Conservation (phyloP, 2,329 filamentous ascomycete species). For the Colletotrichum tofieldiae region DNA sequence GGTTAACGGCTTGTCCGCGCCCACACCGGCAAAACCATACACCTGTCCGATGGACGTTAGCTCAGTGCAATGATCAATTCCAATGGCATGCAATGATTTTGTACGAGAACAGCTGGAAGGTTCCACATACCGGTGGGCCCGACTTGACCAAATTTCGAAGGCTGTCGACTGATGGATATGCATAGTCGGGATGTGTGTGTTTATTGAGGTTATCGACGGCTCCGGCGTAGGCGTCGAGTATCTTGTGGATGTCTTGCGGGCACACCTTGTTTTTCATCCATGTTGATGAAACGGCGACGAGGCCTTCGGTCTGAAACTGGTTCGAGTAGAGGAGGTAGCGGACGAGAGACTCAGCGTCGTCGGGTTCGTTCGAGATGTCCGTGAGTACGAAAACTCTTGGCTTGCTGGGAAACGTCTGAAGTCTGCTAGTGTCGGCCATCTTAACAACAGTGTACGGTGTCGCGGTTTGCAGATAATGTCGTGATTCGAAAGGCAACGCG, state of each 20-base stretch:
- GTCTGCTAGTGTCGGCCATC: constrained; percentile 22
- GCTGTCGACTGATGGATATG: constrained; percentile 58
- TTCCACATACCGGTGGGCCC: constrained; percentile 52
- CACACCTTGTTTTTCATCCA: constrained; percentile 60
- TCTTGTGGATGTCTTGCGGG: constrained; percentile 60
- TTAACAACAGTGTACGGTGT: background rate
- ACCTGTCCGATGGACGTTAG: constrained; percentile 43
- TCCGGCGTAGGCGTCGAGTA: constrained; percentile 61
- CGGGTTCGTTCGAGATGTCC: constrained; percentile 64
- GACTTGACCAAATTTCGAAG: constrained; percentile 54
- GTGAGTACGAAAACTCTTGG: constrained; percentile 58
- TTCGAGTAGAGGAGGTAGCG: constrained; percentile 63
- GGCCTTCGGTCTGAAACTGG: constrained; percentile 61
- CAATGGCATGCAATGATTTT: background rate
- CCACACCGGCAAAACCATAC: constrained; percentile 53
- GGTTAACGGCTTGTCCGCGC: constrained; percentile 50
- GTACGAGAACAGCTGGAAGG: background rate
- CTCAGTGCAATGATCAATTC: background rate
- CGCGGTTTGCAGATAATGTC: background rate
- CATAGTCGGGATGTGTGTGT: constrained; percentile 62
- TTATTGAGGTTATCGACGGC: constrained; percentile 63
- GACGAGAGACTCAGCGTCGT: constrained; percentile 61
- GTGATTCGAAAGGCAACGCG: no score
- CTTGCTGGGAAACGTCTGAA: constrained; percentile 45
- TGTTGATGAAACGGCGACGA: constrained; percentile 62